phyloP scores from a whole-genome alignment of 495 filamentous ascomycete genomes.

The Aeminium ludgeri region DNA sequence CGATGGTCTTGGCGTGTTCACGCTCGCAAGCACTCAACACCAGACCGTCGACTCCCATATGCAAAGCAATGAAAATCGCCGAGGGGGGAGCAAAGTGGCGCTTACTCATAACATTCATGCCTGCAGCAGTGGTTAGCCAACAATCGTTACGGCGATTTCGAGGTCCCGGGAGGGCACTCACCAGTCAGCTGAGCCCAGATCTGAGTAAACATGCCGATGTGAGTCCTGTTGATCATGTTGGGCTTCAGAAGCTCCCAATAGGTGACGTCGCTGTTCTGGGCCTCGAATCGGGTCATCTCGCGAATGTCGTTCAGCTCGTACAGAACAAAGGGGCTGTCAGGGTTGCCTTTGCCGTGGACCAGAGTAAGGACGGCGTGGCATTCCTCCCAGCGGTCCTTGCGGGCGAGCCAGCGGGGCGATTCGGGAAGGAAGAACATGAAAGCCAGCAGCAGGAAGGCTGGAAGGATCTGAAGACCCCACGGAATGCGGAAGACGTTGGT shows the following conservation, averaged over 20 bases:
- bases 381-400: slow-evolving; percentile 63
- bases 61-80: too few species aligned
- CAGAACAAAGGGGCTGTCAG: slow-evolving; percentile 41
- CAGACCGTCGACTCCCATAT: too few species aligned
- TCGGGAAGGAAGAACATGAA: slow-evolving; percentile 49
- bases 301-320: slow-evolving; percentile 56
- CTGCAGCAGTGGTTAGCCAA: too few species aligned
- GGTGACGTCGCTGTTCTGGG: slow-evolving; percentile 41
- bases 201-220: slow-evolving; percentile 62
- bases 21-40: too few species aligned
- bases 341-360: slow-evolving; percentile 53
- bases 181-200: slow-evolving; percentile 74
- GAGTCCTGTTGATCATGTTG: slow-evolving; percentile 57
- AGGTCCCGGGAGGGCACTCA: too few species aligned
- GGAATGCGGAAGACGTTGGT: slow-evolving; percentile 50
- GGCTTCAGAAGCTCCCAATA: slow-evolving; percentile 55
- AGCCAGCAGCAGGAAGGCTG: slow-evolving; percentile 35
- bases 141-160: too few species aligned
- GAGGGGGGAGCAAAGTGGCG: too few species aligned
- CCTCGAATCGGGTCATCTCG: slow-evolving; percentile 54
- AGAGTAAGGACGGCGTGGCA: slow-evolving; percentile 43
- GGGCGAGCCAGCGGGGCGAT: slow-evolving; percentile 62
- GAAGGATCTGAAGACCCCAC: slow-evolving; percentile 60
- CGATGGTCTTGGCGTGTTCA: too few species aligned
- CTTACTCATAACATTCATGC: slow-evolving; percentile 81